Conservation (phyloP, 179 eudicot species). For the Carnegiea gigantea region DNA sequence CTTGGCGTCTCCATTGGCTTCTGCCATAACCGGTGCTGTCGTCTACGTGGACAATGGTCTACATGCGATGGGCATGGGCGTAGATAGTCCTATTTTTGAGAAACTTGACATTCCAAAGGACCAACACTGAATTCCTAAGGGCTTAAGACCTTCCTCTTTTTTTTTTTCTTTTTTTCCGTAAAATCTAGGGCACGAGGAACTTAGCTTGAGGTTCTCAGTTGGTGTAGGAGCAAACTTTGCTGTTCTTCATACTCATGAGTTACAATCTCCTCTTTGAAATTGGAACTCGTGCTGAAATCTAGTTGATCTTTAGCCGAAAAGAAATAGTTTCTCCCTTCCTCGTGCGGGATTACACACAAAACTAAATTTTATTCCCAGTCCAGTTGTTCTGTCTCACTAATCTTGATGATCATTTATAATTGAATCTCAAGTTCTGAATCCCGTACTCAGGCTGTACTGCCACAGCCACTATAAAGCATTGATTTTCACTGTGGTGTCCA, state of each 20-base stretch:
- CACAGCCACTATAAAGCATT: too few relatives aligned
- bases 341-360: background rate
- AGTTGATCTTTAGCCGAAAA: background rate
- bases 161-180: too few relatives aligned
- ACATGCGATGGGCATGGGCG: conserved; percentile 91
- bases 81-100: conserved; percentile 79
- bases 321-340: background rate
- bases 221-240: background rate
- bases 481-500: too few relatives aligned
- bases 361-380: background rate
- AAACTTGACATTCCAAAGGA: conserved; percentile 69
- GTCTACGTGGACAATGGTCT: conserved; percentile 93
- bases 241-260: background rate
- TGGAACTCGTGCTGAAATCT: background rate
- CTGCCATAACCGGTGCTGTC: conserved; percentile 91
- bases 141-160: background rate
- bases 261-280: background rate
- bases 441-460: too few relatives aligned
- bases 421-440: too few relatives aligned
- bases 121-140: conserved; percentile 22
- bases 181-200: background rate
- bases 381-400: background rate
- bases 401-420: background rate
- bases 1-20: conserved; percentile 92
- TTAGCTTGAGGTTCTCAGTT: background rate